These are phyloP conservation scores for Rusavskia elegans DNA, from an alignment of 495 filamentous ascomycete genomes.

Conservation along the genomic window DNA sequence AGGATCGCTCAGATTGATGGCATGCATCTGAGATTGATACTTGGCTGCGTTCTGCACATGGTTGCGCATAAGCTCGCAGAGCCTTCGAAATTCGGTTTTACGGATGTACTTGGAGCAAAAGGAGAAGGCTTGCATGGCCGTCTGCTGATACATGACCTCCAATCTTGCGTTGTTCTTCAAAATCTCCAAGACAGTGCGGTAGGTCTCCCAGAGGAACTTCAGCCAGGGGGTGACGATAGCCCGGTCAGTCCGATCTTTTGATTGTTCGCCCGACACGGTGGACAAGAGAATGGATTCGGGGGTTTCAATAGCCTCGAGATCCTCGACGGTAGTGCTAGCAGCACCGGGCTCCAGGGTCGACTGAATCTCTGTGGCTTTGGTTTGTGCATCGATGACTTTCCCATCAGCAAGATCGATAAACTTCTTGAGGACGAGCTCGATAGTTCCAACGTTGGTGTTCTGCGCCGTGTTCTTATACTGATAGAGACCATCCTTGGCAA, in stretches of 20 bases:
- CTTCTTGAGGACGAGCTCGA: conserved; percentile 89
- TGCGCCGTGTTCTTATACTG: conserved; percentile 99
- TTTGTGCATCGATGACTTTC: conserved; percentile 92
- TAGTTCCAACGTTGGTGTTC: conserved; percentile 95
- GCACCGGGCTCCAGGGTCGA: conserved; percentile 58
- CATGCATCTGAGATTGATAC: conserved; percentile 97
- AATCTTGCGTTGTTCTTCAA: conserved; percentile 96
- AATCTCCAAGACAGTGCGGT: conserved; percentile 94
- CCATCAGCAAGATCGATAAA: conserved; percentile 94
- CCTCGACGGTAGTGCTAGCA: conserved; percentile 67
- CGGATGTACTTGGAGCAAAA: conserved; percentile 96
- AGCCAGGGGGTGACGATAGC: conserved; percentile 98
- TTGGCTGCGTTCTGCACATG: conserved; percentile 99
- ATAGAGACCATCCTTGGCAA: conserved; percentile 95
- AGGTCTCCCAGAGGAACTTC: conserved; percentile 99
- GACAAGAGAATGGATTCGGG: conserved; percentile 96
- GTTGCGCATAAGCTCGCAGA: conserved; percentile 95
- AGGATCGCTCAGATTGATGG: conserved; percentile 94
- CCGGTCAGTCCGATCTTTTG: conserved; percentile 87
- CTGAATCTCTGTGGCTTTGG: conserved; percentile 89
- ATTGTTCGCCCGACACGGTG: conserved; percentile 95
- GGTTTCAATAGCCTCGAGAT: conserved; percentile 92
- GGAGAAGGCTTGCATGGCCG: conserved; percentile 92
- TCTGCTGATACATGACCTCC: conserved; percentile 95
- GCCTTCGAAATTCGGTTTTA: conserved; percentile 96